Percentiles rank a stretch among this genome's conserved stretches.
These are phyloP conservation scores for Fusarium coicis DNA, from an alignment of 2,329 filamentous ascomycete genomes.

Conservation along the genomic window DNA sequence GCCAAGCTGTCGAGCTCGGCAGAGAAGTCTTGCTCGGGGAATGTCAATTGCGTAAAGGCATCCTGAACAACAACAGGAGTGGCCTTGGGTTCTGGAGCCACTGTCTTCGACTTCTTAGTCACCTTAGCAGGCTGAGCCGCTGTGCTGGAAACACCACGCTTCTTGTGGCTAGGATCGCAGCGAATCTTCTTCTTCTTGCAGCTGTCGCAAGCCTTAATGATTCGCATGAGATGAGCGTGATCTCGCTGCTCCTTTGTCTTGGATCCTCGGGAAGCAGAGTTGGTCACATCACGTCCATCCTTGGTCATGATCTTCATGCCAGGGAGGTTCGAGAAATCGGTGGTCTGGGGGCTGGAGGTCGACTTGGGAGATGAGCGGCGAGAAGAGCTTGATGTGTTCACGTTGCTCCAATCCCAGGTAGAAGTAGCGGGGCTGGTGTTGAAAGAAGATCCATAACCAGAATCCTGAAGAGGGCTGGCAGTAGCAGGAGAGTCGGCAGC, in stretches of 20 bases:
- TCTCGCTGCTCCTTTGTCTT: slow-evolving; percentile 76
- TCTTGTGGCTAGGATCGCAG: slow-evolving; percentile 70
- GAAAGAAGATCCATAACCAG: slow-evolving; percentile 59
- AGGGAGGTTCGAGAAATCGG: slow-evolving; percentile 64
- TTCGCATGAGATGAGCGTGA: slow-evolving; percentile 73
- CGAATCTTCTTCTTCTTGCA: slow-evolving; percentile 73
- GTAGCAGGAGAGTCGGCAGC: slow-evolving; percentile 57
- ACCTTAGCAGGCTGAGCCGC: slow-evolving; percentile 49
- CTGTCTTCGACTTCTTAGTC: slow-evolving; percentile 55
- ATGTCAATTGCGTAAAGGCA: slow-evolving; percentile 17
- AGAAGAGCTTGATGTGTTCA: slow-evolving; percentile 47
- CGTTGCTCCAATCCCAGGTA: slow-evolving; percentile 59
- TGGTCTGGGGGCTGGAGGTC: slow-evolving; percentile 45
- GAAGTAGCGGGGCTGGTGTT: slow-evolving; percentile 62
- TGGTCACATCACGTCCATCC: slow-evolving; percentile 71
- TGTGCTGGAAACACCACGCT: slow-evolving; percentile 51
- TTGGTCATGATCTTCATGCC: slow-evolving; percentile 76
- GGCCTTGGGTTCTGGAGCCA: slow-evolving; percentile 24
- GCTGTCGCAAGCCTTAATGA: slow-evolving; percentile 73
- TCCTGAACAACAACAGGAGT: slow-evolving; percentile 15
- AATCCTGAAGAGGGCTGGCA: slow-evolving; percentile 54
- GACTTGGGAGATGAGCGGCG: slow-evolving; percentile 44
- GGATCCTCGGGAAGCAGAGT: slow-evolving; percentile 69
- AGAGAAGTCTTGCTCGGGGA: slow-evolving; percentile 38
- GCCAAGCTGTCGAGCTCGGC: slow-evolving; percentile 36